These are phyloP conservation scores for Stygiomarasmius scandens DNA, from an alignment of 1,284 basidiomycete genomes.

Conservation along the genomic window DNA sequence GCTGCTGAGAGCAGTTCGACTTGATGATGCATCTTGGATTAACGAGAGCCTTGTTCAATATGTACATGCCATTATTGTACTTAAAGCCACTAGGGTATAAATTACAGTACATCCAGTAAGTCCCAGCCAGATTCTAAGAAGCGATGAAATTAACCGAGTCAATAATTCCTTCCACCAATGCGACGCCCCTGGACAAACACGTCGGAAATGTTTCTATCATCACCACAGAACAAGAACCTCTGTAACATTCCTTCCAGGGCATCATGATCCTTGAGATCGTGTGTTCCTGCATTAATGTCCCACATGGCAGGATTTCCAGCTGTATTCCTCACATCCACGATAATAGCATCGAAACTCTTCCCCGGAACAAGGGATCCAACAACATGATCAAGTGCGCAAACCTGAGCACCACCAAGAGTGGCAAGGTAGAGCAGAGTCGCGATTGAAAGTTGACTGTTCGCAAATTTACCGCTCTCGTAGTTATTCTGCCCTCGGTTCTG, in stretches of 20 bases:
- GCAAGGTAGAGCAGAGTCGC: slow-evolving; percentile 87
- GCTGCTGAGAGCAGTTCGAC: no score
- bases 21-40: no score
- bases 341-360: slow-evolving; percentile 90
- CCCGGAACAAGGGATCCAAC: slow-evolving; percentile 83
- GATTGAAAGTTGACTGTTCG: slow-evolving; percentile 68
- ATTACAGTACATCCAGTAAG: no score
- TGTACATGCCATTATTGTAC: no score
- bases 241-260: slow-evolving; percentile 60
- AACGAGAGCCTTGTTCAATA: no score
- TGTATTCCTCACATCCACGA: slow-evolving; percentile 53
- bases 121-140: no score
- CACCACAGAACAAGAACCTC: slow-evolving; percentile 81
- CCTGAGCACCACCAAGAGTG: slow-evolving; percentile 87
- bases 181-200: slow-evolving; percentile 86
- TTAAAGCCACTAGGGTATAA: no score
- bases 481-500: slow-evolving; percentile 27
- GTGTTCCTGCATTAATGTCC: slow-evolving; percentile 39
- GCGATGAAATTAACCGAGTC: no score
- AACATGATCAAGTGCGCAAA: slow-evolving; percentile 72
- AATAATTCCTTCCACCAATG: slow-evolving; percentile 70
- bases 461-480: slow-evolving; percentile 41
- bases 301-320: slow-evolving; percentile 67
- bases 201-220: slow-evolving; percentile 83
- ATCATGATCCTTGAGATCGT: slow-evolving; percentile 17